phyloP scores from a whole-genome alignment of 805 yeast genomes.

The Nakazawaea populi region DNA sequence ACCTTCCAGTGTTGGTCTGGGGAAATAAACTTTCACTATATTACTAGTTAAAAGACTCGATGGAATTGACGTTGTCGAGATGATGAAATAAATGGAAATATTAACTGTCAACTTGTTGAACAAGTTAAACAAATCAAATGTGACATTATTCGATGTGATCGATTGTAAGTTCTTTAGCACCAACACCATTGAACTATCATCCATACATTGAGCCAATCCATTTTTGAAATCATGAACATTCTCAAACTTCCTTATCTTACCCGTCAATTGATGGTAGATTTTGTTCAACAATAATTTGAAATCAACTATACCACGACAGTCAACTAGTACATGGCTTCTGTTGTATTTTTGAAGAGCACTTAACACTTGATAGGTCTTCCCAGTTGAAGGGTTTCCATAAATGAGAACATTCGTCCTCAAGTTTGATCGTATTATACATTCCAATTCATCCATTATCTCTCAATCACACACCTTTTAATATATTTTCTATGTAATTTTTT shows the following conservation, averaged over 20 bases:
- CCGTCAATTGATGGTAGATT: neutral
- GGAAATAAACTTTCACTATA: slow-evolving; percentile 7
- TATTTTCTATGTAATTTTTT: too few species aligned
- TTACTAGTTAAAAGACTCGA: neutral
- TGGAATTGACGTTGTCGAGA: slow-evolving; percentile 2
- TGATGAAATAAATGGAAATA: neutral
- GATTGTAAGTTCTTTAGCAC: slow-evolving; percentile 7
- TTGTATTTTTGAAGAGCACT: neutral
- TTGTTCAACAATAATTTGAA: slow-evolving; percentile 5
- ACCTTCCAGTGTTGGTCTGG: neutral
- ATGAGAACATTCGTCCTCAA: neutral
- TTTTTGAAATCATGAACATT: slow-evolving; percentile 2
- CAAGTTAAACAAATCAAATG: slow-evolving; percentile 4
- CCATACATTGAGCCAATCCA: neutral
- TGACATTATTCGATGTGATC: neutral
- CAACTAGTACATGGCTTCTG: neutral
- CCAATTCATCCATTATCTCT: neutral
- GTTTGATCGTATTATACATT: neutral
- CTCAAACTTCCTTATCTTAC: neutral
- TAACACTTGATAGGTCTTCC: neutral
- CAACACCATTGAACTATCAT: neutral
- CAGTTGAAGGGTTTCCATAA: slow-evolving; percentile 17
- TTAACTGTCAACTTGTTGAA: neutral
- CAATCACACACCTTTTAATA: too few species aligned
- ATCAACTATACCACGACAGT: slow-evolving; percentile 7